These are phyloP conservation scores for Klebsormidium nitens DNA, from an alignment of 139 green algal genomes.

Conservation along the genomic window DNA sequence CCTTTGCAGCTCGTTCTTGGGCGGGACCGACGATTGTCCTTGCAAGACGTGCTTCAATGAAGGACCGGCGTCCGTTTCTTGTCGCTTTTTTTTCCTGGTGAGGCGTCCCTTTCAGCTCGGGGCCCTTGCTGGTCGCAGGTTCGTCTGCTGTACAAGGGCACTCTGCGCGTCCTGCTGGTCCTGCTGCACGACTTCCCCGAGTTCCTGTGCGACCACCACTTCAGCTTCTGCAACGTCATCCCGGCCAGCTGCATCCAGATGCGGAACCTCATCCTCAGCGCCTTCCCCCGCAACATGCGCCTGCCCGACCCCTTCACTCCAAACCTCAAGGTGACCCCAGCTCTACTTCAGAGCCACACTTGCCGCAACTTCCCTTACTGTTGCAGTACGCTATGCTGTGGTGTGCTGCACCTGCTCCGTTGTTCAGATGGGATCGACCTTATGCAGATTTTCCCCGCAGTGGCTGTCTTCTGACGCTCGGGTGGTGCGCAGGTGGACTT, in stretches of 20 bases:
- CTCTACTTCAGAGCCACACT: too few relatives aligned
- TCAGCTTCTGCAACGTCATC: slow-evolving; percentile 88
- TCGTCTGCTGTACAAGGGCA: slow-evolving; percentile 90
- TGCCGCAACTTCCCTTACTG: too few relatives aligned
- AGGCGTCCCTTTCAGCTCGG: slow-evolving; percentile 36
- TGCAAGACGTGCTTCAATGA: too few relatives aligned
- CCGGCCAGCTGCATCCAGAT: slow-evolving; percentile 91
- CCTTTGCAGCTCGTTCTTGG: too few relatives aligned
- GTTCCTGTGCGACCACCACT: slow-evolving; percentile 97
- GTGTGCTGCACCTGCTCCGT: background rate
- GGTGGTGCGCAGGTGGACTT: slow-evolving; percentile 67
- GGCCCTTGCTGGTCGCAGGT: slow-evolving; percentile 48
- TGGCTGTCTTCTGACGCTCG: background rate
- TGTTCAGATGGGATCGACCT: background rate
- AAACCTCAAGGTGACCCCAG: slow-evolving; percentile 93
- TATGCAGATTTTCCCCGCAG: background rate
- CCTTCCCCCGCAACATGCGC: slow-evolving; percentile 95
- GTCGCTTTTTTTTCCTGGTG: too few relatives aligned
- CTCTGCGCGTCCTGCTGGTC: slow-evolving; percentile 92
- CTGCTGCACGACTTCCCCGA: slow-evolving; percentile 99
- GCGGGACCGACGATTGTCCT: too few relatives aligned
- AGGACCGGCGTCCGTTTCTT: too few relatives aligned
- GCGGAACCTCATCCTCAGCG: slow-evolving; percentile 94
- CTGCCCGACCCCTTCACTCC: slow-evolving; percentile 98
- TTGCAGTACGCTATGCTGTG: too few relatives aligned